A percentile compares a stretch with the other conserved stretches of the same genome.
Conservation (phyloP, 768 basidiomycete genomes). For the Kwoniella bestiolae region DNA sequence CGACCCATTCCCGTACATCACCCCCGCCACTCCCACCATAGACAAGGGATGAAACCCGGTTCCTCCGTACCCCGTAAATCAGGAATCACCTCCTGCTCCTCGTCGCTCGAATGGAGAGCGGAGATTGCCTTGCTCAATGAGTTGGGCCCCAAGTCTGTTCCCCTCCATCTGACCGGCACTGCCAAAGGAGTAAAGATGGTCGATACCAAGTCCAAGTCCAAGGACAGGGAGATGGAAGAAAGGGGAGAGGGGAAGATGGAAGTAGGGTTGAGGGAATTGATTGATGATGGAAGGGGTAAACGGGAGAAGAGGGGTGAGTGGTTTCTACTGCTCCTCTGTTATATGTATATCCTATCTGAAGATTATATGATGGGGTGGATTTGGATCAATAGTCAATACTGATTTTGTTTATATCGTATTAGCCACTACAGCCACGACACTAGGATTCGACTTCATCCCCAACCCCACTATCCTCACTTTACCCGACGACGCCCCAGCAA, state of each 20-base stretch:
- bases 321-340: too few relatives aligned
- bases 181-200: constrained; percentile 9
- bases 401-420: neutral
- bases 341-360: too few relatives aligned
- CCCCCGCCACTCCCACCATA: constrained; percentile 9
- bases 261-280: constrained; percentile 41
- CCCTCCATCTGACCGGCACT: neutral
- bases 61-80: constrained; percentile 34
- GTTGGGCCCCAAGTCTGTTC: constrained; percentile 17
- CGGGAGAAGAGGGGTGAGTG: constrained; percentile 47
- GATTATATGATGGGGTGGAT: too few relatives aligned
- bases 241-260: constrained; percentile 24
- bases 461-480: constrained; percentile 44
- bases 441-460: constrained; percentile 52
- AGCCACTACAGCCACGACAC: constrained; percentile 48
- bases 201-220: constrained; percentile 4
- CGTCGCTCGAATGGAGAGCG: constrained; percentile 37
- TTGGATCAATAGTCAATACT: too few relatives aligned
- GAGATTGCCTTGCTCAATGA: constrained; percentile 36
- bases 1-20: constrained; percentile 37
- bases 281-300: constrained; percentile 39
- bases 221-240: neutral
- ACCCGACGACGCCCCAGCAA: constrained; percentile 24
- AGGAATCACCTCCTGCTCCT: constrained; percentile 18
- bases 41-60: constrained; percentile 16